Evolutionary conservation across 352 stramenopile species (phyloP).

Genomic region (Phytophthora cactorum): DNA sequence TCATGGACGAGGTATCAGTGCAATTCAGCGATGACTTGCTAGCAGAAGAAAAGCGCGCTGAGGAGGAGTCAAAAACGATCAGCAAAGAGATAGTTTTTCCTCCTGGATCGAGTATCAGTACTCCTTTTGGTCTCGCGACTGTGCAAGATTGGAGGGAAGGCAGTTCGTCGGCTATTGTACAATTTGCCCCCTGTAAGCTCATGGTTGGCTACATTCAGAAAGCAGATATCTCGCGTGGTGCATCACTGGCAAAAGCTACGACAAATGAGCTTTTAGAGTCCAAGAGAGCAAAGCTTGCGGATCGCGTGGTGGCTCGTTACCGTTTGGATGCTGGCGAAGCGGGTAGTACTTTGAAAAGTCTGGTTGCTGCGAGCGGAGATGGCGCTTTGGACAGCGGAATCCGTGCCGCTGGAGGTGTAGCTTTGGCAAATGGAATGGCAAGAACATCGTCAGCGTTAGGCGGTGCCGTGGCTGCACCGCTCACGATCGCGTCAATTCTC

Average conservation of each 20-base stretch:
- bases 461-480: constrained; percentile 70
- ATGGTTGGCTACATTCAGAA: constrained; percentile 78
- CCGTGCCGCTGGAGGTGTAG: constrained; percentile 77
- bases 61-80: constrained; percentile 18
- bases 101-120: constrained; percentile 59
- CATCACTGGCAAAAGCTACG: constrained; percentile 48
- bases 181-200: constrained; percentile 40
- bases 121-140: constrained; percentile 69
- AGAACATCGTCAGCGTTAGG: constrained; percentile 60
- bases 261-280: constrained; percentile 53
- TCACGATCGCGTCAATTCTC: constrained; percentile 86
- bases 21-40: constrained; percentile 43
- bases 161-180: constrained; percentile 47
- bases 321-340: constrained; percentile 42
- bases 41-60: constrained; percentile 23
- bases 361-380: constrained; percentile 71
- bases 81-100: constrained; percentile 46
- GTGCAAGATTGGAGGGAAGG: constrained; percentile 58
- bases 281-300: constrained; percentile 60
- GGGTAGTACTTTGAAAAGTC: constrained; percentile 45
- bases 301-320: constrained; percentile 68
- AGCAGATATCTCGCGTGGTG: constrained; percentile 57
- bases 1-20: constrained; percentile 58
- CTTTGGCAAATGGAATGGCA: constrained; percentile 78
- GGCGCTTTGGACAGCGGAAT: constrained; percentile 85